Percentiles rank a stretch among this genome's conserved stretches.
These are phyloP conservation scores for Schizothecium vesticola DNA, from an alignment of 495 filamentous ascomycete genomes.

Conservation along the genomic window DNA sequence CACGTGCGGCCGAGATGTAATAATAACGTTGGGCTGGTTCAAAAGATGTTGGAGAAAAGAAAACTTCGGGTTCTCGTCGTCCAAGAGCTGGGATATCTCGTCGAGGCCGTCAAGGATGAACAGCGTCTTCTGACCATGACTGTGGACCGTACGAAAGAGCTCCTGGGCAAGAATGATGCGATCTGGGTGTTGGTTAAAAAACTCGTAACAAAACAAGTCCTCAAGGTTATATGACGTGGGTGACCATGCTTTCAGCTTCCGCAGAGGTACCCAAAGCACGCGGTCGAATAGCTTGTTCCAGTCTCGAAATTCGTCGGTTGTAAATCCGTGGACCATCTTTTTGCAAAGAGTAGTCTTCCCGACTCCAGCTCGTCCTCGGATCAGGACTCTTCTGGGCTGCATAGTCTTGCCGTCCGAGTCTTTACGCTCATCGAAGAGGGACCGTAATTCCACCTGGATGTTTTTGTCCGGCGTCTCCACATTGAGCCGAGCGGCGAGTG, in stretches of 20 bases:
- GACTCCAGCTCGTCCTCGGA: constrained; percentile 38
- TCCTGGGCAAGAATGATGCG: too few species aligned
- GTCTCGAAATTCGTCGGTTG: neutral
- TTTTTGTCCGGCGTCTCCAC: constrained; percentile 17
- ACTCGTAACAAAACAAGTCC: constrained; percentile 26
- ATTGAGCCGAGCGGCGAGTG: constrained; percentile 25
- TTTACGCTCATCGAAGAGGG: constrained; percentile 27
- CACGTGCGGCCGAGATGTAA: constrained; percentile 35
- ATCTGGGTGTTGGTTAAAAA: constrained; percentile 10
- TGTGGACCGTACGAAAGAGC: too few species aligned
- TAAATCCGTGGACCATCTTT: constrained; percentile 36
- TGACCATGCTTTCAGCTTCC: constrained; percentile 18
- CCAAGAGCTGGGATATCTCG: constrained; percentile 27
- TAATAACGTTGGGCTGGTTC: constrained; percentile 32
- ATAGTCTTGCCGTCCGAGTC: constrained; percentile 10
- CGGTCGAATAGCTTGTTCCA: constrained; percentile 33
- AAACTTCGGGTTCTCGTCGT: constrained; percentile 8
- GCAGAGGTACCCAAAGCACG: constrained; percentile 36
- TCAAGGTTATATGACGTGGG: constrained; percentile 16
- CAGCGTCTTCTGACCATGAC: constrained; percentile 21
- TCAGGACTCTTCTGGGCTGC: constrained; percentile 32
- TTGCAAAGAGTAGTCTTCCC: constrained; percentile 46
- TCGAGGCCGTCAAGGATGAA: constrained; percentile 41
- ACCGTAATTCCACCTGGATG: constrained; percentile 19
- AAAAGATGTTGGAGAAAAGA: constrained; percentile 31